A percentile compares a stretch with the other conserved stretches of the same genome.
Conservation (phyloP, 495 filamentous ascomycete genomes). For the Podospora pseudocomata region DNA sequence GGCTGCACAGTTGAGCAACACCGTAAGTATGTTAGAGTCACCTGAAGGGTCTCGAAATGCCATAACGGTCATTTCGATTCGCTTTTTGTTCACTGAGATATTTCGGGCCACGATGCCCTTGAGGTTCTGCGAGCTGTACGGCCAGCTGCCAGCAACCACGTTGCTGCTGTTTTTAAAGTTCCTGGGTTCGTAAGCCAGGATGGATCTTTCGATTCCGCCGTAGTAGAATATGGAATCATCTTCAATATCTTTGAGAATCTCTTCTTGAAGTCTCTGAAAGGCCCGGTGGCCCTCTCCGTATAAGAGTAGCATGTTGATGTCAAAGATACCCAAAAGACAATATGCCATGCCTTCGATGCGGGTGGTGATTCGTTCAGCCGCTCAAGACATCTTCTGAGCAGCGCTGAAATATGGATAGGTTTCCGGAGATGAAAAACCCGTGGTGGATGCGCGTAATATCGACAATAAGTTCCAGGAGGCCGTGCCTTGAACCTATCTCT, state of each 20-base stretch:
- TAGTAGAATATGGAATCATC: conserved; percentile 16
- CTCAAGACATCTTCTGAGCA: conserved; percentile 29
- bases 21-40: background rate
- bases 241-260: conserved; percentile 18
- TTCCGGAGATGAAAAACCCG: conserved; percentile 12
- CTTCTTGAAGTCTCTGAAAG: conserved; percentile 20
- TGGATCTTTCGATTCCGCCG: background rate
- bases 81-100: background rate
- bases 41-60: background rate
- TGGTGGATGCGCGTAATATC: conserved; percentile 26
- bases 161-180: background rate
- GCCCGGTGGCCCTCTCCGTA: conserved; percentile 32
- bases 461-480: conserved; percentile 3
- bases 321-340: conserved; percentile 31
- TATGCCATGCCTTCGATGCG: conserved; percentile 33
- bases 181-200: background rate
- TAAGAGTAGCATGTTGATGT: conserved; percentile 28
- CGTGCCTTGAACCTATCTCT: conserved; percentile 20
- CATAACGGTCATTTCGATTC: conserved; percentile 3
- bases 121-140: conserved; percentile 2
- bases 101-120: background rate
- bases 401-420: conserved; percentile 11
- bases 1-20: background rate
- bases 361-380: conserved; percentile 25
- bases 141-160: background rate